phyloP scores from a whole-genome alignment of 2,329 filamentous ascomycete species.

The Byssothecium circinans region DNA sequence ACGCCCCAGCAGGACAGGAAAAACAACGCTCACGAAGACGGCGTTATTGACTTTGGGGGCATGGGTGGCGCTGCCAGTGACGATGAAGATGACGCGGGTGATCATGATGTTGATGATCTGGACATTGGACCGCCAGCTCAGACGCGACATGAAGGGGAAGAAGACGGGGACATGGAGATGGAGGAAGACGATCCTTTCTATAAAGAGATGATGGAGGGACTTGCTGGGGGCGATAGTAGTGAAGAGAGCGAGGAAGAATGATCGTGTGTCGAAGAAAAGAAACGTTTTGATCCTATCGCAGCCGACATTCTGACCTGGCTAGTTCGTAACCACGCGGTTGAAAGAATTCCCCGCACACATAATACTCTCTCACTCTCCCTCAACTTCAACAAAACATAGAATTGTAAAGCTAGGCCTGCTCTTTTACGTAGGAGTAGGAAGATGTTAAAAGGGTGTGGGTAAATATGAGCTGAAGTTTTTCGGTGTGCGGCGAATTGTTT shows the following conservation, averaged over 20 bases:
- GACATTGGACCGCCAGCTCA: conserved; percentile 37
- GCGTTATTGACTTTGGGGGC: conserved; percentile 42
- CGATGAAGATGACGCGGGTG: conserved; percentile 23
- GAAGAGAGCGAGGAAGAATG: conserved; percentile 52
- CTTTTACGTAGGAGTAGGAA: no score
- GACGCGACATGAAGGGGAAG: conserved; percentile 11
- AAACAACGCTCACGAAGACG: conserved; percentile 18
- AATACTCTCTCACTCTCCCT: no score
- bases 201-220: conserved; percentile 48
- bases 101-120: conserved; percentile 37
- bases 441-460: no score
- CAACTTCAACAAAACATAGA: no score
- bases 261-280: not conserved
- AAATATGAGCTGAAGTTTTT: no score
- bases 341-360: no score
- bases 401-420: no score
- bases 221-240: conserved; percentile 41
- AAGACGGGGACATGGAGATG: conserved; percentile 22
- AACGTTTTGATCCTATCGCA: no score
- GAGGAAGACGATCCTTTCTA: conserved; percentile 47
- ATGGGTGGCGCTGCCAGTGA: conserved; percentile 36
- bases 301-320: no score
- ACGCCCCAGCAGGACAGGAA: conserved; percentile 20
- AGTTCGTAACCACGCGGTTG: no score
- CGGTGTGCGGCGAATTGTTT: no score